A percentile compares a stretch with the other conserved stretches of the same genome.
Conservation (phyloP, 2,329 filamentous ascomycete species). For the Colletotrichum spaethianum region DNA sequence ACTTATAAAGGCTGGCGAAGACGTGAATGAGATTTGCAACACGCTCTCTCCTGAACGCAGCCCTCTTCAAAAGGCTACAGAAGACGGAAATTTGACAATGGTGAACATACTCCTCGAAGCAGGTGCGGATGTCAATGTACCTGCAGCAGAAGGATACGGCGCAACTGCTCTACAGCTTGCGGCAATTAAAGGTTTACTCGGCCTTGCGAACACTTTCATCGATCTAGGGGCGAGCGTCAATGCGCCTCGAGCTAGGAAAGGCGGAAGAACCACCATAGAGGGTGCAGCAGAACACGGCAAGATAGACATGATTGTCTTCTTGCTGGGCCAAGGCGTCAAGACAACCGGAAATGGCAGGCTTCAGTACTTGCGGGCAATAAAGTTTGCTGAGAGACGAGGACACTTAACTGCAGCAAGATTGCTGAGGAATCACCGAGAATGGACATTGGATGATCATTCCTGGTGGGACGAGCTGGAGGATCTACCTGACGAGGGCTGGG, state of each 20-base stretch:
- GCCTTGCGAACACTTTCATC: not conserved
- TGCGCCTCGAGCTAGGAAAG: not conserved
- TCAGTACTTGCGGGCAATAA: constrained; percentile 17
- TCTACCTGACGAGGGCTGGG: fast-evolving
- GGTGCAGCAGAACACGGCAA: constrained; percentile 18
- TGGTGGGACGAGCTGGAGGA: not conserved
- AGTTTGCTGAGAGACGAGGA: not conserved
- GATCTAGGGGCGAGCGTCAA: constrained; percentile 11
- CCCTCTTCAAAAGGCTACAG: not conserved
- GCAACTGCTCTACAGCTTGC: constrained; percentile 18
- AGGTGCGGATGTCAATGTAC: not conserved
- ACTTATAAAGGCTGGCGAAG: not conserved
- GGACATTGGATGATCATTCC: not conserved
- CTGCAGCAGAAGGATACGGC: fast-evolving
- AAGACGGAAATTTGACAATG: not conserved
- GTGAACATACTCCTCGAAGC: not conserved
- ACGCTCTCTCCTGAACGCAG: not conserved
- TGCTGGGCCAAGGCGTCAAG: not conserved
- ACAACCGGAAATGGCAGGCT: not conserved
- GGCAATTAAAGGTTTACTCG: not conserved
- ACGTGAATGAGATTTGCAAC: not conserved
- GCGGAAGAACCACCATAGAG: constrained; percentile 13
- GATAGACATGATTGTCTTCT: constrained; percentile 2
- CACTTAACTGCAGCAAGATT: not conserved
- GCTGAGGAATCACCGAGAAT: not conserved